These are phyloP conservation scores for Alternaria metachromatica DNA, from an alignment of 2,329 filamentous ascomycete species.

Conservation along the genomic window DNA sequence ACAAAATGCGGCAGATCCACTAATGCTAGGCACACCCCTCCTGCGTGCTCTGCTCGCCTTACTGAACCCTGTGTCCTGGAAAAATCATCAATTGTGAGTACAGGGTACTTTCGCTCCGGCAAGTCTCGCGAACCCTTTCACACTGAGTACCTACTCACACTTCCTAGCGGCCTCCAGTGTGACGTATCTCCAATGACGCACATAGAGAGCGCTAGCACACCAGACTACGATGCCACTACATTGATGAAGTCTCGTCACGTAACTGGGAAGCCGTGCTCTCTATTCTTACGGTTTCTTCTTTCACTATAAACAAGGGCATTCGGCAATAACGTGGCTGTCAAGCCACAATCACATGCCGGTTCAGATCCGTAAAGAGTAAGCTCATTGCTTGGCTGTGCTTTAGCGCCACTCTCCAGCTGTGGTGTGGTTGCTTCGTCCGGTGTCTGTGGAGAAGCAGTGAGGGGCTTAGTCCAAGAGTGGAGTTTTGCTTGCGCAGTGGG, in stretches of 20 bases:
- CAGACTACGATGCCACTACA: background rate
- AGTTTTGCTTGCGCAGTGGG: background rate
- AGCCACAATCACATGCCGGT: background rate
- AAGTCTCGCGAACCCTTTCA: background rate
- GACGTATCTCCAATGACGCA: background rate
- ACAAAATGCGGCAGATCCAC: background rate
- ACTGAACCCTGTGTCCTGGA: background rate
- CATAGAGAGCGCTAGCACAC: background rate
- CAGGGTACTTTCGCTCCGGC: background rate
- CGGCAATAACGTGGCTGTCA: background rate
- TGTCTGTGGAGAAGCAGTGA: background rate
- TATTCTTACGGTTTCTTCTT: background rate
- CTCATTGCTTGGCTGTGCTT: background rate
- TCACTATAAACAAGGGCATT: background rate
- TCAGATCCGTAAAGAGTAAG: background rate
- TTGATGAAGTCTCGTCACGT: background rate
- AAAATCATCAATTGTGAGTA: background rate
- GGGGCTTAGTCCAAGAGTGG: background rate
- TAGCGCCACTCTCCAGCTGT: background rate
- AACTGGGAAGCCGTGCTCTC: background rate
- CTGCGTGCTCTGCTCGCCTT: background rate
- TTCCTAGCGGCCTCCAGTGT: background rate
- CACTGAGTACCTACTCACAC: background rate
- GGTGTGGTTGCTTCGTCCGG: background rate
- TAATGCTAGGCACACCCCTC: background rate